These are phyloP conservation scores for Capsicum baccatum DNA, from an alignment of 257 asterid species.

Conservation along the genomic window DNA sequence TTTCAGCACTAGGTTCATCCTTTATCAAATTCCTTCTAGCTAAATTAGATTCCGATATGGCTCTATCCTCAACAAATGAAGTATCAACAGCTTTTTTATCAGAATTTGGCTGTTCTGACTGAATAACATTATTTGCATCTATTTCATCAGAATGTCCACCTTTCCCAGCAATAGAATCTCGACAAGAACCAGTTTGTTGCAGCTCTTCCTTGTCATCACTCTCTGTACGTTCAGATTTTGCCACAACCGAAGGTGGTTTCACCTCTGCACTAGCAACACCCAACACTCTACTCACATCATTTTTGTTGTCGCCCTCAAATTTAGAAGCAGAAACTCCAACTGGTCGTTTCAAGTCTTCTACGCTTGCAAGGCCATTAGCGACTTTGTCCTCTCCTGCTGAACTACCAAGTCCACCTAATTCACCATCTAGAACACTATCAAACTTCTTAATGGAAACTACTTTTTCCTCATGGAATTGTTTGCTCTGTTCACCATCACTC, in stretches of 20 bases:
- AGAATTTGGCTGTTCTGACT: conserved; percentile 26
- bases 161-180: conserved; percentile 27
- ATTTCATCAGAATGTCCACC: conserved; percentile 32
- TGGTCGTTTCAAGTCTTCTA: conserved; percentile 29
- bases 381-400: conserved; percentile 25
- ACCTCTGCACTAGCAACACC: conserved; percentile 32
- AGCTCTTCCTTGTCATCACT: conserved; percentile 33
- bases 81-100: conserved; percentile 1
- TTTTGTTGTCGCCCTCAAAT: conserved; percentile 33
- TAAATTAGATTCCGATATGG: conserved; percentile 26
- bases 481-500: conserved; percentile 38
- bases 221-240: conserved; percentile 38
- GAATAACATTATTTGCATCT: conserved; percentile 10
- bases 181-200: conserved; percentile 28
- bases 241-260: conserved; percentile 20
- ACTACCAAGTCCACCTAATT: conserved; percentile 23
- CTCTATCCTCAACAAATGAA: conserved; percentile 26
- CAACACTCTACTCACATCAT: conserved; percentile 30
- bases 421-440: conserved; percentile 32
- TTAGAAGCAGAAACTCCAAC: conserved; percentile 32
- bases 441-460: conserved; percentile 26
- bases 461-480: conserved; percentile 33
- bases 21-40: conserved; percentile 20
- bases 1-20: conserved; percentile 26
- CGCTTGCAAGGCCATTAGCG: conserved; percentile 17